Conservation (phyloP, 2,329 filamentous ascomycete genomes). For the Gaeumannomyces sp. region DNA sequence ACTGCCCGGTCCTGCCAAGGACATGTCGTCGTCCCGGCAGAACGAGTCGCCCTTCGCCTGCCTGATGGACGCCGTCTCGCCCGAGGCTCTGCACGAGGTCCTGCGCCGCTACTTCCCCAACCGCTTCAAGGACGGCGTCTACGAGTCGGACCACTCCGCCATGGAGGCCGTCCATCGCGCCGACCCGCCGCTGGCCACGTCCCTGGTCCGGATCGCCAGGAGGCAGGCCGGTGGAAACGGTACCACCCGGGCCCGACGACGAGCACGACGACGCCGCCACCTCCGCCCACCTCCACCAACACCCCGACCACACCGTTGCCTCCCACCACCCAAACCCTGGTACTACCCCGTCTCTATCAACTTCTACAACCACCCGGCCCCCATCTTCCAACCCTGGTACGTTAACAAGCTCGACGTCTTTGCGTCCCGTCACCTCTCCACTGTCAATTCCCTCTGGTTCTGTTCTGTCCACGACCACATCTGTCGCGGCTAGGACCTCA, state of each 20-base stretch:
- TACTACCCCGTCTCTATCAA: constrained; percentile 20
- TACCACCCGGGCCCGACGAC: constrained; percentile 20
- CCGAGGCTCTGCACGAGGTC: constrained; percentile 52
- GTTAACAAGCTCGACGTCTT: constrained; percentile 20
- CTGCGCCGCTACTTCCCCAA: constrained; percentile 57
- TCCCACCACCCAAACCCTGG: constrained; percentile 18
- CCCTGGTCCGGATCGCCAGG: constrained; percentile 58
- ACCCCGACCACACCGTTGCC: constrained; percentile 18
- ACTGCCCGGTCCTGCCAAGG: neutral
- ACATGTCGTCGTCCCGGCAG: neutral
- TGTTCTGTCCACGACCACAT: constrained; percentile 13
- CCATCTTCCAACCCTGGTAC: constrained; percentile 20
- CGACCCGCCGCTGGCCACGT: constrained; percentile 55
- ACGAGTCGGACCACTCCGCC: constrained; percentile 56
- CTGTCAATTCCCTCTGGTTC: constrained; percentile 15
- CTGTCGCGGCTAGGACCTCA: constrained; percentile 9
- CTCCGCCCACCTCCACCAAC: constrained; percentile 16
- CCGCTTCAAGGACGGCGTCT: constrained; percentile 63
- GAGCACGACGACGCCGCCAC: constrained; percentile 15
- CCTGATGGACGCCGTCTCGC: constrained; percentile 19
- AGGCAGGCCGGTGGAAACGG: constrained; percentile 40
- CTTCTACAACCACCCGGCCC: constrained; percentile 18
- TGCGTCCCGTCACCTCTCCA: constrained; percentile 14
- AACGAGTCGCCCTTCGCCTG: constrained; percentile 14
- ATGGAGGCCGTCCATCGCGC: constrained; percentile 56